Percentiles rank a stretch among this genome's conserved stretches.
Conservation (phyloP, 75 land plant species). For the Azolla pinnata region DNA sequence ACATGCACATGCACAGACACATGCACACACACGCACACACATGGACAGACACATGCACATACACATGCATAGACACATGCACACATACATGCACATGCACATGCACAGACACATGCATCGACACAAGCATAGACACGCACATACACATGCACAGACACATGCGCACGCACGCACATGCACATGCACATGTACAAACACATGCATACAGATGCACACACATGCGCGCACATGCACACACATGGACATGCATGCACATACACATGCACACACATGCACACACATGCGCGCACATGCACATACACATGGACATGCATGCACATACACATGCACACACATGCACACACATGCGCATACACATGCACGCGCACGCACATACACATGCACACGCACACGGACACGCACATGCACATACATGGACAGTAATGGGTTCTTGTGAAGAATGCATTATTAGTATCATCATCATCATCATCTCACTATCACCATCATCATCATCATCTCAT, state of each 20-base stretch:
- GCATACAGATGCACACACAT: neutral
- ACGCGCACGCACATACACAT: neutral
- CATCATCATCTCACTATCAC: neutral
- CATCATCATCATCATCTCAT: neutral
- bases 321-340: neutral
- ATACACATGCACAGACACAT: neutral
- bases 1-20: slow-evolving; percentile 5
- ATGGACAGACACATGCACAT: neutral
- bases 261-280: neutral
- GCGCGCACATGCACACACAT: neutral
- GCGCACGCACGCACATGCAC: neutral
- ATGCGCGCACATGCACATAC: neutral
- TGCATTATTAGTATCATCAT: neutral
- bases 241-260: neutral
- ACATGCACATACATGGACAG: neutral
- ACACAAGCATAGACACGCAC: neutral
- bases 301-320: neutral
- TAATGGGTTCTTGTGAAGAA: neutral
- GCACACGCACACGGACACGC: neutral
- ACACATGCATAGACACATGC: slow-evolving; percentile 1
- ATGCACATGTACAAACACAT: neutral
- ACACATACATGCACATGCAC: neutral
- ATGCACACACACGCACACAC: slow-evolving; percentile 7
- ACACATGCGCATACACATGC: neutral
- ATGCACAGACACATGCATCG: neutral